Evolutionary conservation across 352 stramenopile genomes (phyloP), one percentile per base, ranked within the genome.

Genomic region (Globisporangium middletonii): DNA sequence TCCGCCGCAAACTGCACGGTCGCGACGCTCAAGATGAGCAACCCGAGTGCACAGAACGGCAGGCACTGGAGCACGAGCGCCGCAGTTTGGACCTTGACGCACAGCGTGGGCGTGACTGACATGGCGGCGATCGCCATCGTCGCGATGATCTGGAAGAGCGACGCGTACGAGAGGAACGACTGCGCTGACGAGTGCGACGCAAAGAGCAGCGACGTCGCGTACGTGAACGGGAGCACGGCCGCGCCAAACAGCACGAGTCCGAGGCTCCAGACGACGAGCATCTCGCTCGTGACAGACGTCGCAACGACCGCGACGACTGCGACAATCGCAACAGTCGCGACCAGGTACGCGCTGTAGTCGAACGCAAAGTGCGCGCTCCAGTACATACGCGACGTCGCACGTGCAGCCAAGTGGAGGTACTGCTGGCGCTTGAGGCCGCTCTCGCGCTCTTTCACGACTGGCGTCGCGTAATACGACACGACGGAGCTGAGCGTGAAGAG

Each of bases 111-210:
- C 2, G 80, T 41, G 48, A 76, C 77, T 2, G 73, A 79, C 16
- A 94, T 48, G 1, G 54, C 52, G 38, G 83, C 85, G 19, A 81
- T 53, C 19, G 86, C 59, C 0, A 64, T 74, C 2, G 64, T 64
- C 11, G 65, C 80, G 52, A 94, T 57, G 15, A 91, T 72, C 62
- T 94, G 83, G 50, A 92, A 94, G 8, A 81, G 42, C 30, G 74
- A 77, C 7, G 75, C 54, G 65, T 86, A 92, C 55, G 79, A 85
- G 69, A 92, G 80, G 61, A 86, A 78, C 35, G 83, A 89, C 57
- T 92, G 83, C 8, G 83, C 83, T 0, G 83, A 91, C 49, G 83
- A 88, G 45, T 89, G 77, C 7, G 83, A 94, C 48, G 23, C 23
- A 23, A 94, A 94, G 15, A 76, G 52, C n/a, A 92, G 62, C 28